Evolutionary conservation across 139 green algal species (phyloP).

Genomic region (Pleodorina starrii): DNA sequence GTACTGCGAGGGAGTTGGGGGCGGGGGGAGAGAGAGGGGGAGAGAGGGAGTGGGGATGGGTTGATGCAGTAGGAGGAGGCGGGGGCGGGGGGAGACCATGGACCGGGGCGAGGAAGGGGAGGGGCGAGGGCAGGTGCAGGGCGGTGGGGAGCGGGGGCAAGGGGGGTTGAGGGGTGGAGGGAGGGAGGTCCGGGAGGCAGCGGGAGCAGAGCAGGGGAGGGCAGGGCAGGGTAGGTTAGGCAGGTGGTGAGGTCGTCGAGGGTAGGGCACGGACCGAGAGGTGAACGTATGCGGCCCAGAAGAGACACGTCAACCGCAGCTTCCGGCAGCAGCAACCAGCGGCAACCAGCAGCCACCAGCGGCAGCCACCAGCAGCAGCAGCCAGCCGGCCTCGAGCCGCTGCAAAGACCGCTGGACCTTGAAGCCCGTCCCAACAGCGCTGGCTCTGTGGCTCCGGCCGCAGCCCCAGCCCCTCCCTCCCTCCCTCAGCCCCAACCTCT

Average conservation of each 20-base stretch:
- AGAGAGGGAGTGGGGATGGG: neutral
- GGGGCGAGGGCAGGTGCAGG: neutral
- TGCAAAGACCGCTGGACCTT: neutral
- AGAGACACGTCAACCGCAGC: too few species aligned
- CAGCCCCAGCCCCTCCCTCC: neutral
- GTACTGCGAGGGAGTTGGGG: constrained; percentile 1
- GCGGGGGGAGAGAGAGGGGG: neutral
- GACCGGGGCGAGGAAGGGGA: neutral
- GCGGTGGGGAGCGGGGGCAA: neutral
- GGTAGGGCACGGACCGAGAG: neutral
- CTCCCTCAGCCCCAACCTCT: neutral
- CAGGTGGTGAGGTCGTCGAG: neutral
- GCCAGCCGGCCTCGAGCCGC: too few species aligned
- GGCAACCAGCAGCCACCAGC: too few species aligned
- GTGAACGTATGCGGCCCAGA: neutral
- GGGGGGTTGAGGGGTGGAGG: neutral
- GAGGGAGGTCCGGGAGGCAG: neutral
- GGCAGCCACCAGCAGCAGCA: too few species aligned
- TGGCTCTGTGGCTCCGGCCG: too few species aligned
- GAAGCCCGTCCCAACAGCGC: neutral
- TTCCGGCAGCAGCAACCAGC: too few species aligned
- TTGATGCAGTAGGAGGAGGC: neutral
- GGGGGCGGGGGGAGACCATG: neutral
- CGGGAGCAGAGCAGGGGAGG: neutral
- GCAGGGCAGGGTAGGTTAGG: neutral